These are phyloP conservation scores for Cystofilobasidium macerans DNA, from an alignment of 768 basidiomycete species.

Conservation along the genomic window DNA sequence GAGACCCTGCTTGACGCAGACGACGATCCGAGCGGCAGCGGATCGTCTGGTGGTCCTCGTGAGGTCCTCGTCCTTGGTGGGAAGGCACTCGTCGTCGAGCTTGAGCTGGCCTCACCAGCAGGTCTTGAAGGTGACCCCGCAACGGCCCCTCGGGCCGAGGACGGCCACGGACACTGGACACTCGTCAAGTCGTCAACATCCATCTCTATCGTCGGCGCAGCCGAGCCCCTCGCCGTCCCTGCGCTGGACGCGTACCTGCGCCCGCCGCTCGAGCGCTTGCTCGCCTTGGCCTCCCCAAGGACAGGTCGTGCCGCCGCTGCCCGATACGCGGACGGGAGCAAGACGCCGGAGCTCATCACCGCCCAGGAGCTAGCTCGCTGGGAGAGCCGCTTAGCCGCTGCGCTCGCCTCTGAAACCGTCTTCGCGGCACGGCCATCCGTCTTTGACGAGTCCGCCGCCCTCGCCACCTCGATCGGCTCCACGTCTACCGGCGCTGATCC, in stretches of 20 bases:
- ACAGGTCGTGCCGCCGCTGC: neutral
- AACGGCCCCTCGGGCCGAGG: no score
- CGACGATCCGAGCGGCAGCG: neutral
- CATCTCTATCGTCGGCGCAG: neutral
- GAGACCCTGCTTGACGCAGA: slow-evolving; percentile 8
- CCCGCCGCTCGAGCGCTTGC: neutral
- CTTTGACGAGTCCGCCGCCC: neutral
- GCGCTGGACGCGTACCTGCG: slow-evolving; percentile 5
- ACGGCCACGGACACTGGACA: neutral
- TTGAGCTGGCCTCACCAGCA: slow-evolving; percentile 12
- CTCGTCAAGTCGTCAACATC: neutral
- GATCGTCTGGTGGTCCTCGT: neutral
- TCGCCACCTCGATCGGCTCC: neutral
- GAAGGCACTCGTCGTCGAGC: slow-evolving; percentile 10
- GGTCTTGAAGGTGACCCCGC: no score
- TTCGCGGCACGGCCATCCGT: neutral
- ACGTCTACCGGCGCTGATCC: neutral
- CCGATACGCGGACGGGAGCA: neutral
- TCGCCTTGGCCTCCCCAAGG: neutral
- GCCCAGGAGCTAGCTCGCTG: neutral
- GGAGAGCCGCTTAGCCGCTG: neutral
- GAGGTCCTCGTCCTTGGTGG: slow-evolving; percentile 19
- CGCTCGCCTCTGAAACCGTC: neutral
- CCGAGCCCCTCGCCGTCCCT: neutral
- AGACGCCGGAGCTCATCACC: neutral